Evolutionary conservation across 2,329 filamentous ascomycete genomes (phyloP).

Genomic region (Xylaria polymorpha): DNA sequence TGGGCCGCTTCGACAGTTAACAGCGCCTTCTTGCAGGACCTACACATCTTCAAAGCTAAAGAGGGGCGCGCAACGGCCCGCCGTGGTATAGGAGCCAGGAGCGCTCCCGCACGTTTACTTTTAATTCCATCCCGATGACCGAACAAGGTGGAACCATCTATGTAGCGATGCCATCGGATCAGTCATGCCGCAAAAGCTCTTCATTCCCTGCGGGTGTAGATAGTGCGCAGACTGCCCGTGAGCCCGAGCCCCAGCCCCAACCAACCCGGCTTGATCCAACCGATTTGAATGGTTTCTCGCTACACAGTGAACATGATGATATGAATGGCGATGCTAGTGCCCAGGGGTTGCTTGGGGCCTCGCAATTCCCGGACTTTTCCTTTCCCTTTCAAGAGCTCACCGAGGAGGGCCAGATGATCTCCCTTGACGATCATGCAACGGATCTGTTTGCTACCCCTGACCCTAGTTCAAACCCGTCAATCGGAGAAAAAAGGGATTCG

Average conservation of each 20-base stretch:
- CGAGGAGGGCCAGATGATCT: conserved; percentile 57
- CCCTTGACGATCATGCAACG: conserved; percentile 54
- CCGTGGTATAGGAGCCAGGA: conserved; percentile 29
- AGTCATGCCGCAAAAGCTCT: conserved; percentile 50
- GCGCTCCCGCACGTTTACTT: conserved; percentile 20
- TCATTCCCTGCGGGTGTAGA: conserved; percentile 53
- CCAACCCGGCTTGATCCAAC: conserved; percentile 49
- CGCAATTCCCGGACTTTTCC: conserved; percentile 65
- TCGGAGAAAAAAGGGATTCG: conserved; percentile 53
- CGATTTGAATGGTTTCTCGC: conserved; percentile 53
- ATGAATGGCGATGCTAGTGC: conserved; percentile 49
- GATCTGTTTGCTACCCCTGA: conserved; percentile 48
- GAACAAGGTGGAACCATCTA: conserved; percentile 38
- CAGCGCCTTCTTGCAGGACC: conserved; percentile 5
- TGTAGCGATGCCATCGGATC: conserved; percentile 56
- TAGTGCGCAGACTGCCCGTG: conserved; percentile 50
- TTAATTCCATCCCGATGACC: conserved; percentile 26
- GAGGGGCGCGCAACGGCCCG: conserved; percentile 19
- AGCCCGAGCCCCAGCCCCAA: conserved; percentile 48
- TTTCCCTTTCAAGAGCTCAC: conserved; percentile 61
- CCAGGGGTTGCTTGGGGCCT: conserved; percentile 57
- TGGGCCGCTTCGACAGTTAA: conserved; percentile 34
- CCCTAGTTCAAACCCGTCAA: conserved; percentile 51
- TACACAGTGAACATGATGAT: conserved; percentile 52
- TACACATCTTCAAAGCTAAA: conserved; percentile 15